A percentile compares a stretch with the other conserved stretches of the same genome.
These are phyloP conservation scores for Drechslera avenae DNA, from an alignment of 2,329 filamentous ascomycete genomes.

Conservation along the genomic window DNA sequence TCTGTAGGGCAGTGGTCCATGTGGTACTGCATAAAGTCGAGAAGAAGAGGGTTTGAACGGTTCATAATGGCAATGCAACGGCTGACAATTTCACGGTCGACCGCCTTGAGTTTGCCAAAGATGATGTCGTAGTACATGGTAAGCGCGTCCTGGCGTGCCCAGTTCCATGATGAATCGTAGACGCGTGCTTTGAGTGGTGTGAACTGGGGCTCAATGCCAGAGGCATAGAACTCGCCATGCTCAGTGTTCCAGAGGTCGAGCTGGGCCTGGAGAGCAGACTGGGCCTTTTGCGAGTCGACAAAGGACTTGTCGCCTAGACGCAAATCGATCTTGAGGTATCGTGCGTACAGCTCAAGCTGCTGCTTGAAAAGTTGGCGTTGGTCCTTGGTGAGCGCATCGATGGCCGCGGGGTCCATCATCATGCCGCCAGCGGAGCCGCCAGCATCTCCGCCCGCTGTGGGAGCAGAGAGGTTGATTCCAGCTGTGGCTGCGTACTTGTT, in stretches of 20 bases:
- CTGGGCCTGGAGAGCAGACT: slow-evolving; percentile 87
- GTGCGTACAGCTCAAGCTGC: slow-evolving; percentile 90
- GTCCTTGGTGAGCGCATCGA: slow-evolving; percentile 96
- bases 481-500: slow-evolving; percentile 87
- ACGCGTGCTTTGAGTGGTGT: slow-evolving; percentile 90
- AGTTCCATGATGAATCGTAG: slow-evolving; percentile 99
- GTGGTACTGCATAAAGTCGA: slow-evolving; percentile 99
- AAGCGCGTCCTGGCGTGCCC: slow-evolving; percentile 95
- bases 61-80: slow-evolving; percentile 99
- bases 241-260: slow-evolving; percentile 93
- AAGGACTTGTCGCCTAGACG: slow-evolving; percentile 95
- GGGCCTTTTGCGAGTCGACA: slow-evolving; percentile 80
- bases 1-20: slow-evolving; percentile 98
- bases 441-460: slow-evolving; percentile 71
- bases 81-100: slow-evolving; percentile 97
- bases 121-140: slow-evolving; percentile 99
- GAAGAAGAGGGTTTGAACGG: slow-evolving; percentile 89
- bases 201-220: slow-evolving; percentile 93
- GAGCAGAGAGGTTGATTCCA: slow-evolving; percentile 81
- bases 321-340: slow-evolving; percentile 96
- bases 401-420: slow-evolving; percentile 99
- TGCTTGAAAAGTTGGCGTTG: slow-evolving; percentile 97
- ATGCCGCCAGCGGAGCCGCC: slow-evolving; percentile 79
- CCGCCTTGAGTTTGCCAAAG: slow-evolving; percentile 88
- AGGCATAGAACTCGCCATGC: slow-evolving; percentile 94